Evolutionary conservation across 225 moss, liverwort and hornwort species (phyloP), one percentile per base, ranked within the genome.

Genomic region (Polytrichum commune): DNA sequence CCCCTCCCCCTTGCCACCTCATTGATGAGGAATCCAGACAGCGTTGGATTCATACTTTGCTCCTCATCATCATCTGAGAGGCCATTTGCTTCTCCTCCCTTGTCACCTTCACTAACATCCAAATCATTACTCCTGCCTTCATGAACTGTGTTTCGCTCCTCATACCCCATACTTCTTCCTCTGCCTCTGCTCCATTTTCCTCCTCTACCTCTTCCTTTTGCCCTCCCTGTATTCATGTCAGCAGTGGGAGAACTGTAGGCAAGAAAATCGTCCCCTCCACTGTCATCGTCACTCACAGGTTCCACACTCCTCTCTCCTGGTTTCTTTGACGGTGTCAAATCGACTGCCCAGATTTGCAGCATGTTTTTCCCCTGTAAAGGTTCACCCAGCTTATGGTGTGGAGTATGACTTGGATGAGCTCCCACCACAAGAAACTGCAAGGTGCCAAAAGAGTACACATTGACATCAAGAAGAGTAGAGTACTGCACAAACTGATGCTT

Each of bases 361-460:
- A 93, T 66, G 57, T 95, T 95, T 64, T 89, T 84, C 38, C 95
- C 98, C 19, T 73, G 77, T 58, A 91, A 69, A 7, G 81, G 69
- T 76, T 93, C 86, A 26, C 98, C 95, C 54, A 98, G 80, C 68
- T 87, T 90, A 70, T 95, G 92, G 67, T 88, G 93, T 58, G 87
- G 80, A 58, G 69, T 78, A 61, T 83, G 72, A 35, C 68, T 69
- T 64, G 91, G 87, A 62, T 98, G 98, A 58, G 95, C 90, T 74
- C 95, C 95, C 81, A 98, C 84, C 32, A 95, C 84, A 85, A 98
- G 88, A 79, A 92, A 98, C 89, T 97, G 90, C 66, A 72, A 35
- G 46, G 46, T 16, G 16, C 13, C 46, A 46, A 46, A 46, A 46
- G 16, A 46, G 16, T 46, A 46, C 16, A 54, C 25, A 23, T 19